Percentiles rank a stretch among this genome's conserved stretches.
Conservation (phyloP, 2,329 filamentous ascomycete species). For the Fusarium sp. region DNA sequence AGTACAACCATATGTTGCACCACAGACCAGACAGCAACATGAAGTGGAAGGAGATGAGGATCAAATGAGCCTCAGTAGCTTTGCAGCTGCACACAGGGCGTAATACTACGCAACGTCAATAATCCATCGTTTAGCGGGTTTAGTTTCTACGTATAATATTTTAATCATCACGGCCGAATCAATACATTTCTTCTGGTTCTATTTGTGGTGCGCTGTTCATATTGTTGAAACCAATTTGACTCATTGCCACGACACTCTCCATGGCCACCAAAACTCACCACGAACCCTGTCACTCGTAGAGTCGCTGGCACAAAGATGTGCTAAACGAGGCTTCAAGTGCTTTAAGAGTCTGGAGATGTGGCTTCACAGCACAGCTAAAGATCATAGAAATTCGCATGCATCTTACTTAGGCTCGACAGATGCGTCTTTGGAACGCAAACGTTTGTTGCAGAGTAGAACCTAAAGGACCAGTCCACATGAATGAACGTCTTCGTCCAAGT, state of each 20-base stretch:
- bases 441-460: not conserved
- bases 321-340: not conserved
- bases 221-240: too few species aligned
- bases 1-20: constrained; percentile 16
- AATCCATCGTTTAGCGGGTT: not conserved
- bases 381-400: not conserved
- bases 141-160: not conserved
- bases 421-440: too few species aligned
- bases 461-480: not conserved
- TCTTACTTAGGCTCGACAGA: not conserved
- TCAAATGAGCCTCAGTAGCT: constrained; percentile 37
- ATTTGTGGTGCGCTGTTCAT: too few species aligned
- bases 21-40: not conserved
- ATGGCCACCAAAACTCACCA: not conserved
- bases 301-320: not conserved
- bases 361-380: not conserved
- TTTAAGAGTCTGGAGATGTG: not conserved
- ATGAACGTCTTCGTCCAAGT: not conserved
- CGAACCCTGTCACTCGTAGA: not conserved
- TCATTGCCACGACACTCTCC: not conserved
- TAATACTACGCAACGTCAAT: not conserved
- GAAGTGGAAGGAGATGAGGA: constrained; percentile 25
- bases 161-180: not conserved
- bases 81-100: constrained; percentile 32
- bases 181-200: not conserved